These are phyloP conservation scores for Alternaria sp. DNA, from an alignment of 2,329 filamentous ascomycete species.

Conservation along the genomic window DNA sequence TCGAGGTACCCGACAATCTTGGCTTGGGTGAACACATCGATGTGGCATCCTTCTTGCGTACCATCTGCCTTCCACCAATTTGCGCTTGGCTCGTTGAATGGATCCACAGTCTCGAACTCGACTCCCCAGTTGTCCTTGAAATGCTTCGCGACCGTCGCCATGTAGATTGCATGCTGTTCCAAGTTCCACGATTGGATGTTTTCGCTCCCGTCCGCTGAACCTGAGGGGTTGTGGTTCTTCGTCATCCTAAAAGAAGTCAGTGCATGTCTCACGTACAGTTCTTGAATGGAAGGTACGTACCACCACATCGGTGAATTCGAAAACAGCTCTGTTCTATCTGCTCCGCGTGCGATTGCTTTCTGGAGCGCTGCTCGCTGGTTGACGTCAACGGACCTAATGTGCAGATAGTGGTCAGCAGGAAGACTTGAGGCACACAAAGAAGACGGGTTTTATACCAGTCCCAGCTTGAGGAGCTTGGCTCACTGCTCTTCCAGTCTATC, in stretches of 20 bases:
- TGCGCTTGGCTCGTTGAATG: conserved; percentile 20
- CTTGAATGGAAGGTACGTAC: not conserved
- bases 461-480: conserved; percentile 13
- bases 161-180: conserved; percentile 19
- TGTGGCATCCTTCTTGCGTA: conserved; percentile 20
- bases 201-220: conserved; percentile 13
- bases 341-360: conserved; percentile 18
- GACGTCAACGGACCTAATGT: conserved; percentile 10
- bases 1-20: conserved; percentile 14
- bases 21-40: conserved; percentile 14
- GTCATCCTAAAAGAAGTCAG: conserved; percentile 7
- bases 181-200: conserved; percentile 21
- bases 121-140: conserved; percentile 16
- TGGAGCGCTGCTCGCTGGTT: conserved; percentile 18
- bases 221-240: conserved; percentile 18
- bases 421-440: not conserved
- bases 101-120: conserved; percentile 16
- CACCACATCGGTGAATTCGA: conserved; percentile 20
- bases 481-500: conserved; percentile 16
- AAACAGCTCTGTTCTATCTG: conserved; percentile 14
- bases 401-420: not conserved
- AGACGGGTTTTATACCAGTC: conserved; percentile 6
- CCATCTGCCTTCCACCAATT: conserved; percentile 23
- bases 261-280: not conserved
- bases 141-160: conserved; percentile 16